Base-by-base conservation (phyloP, 2,329 filamentous ascomycete genomes). In the Aspergillus hortae region DNA sequence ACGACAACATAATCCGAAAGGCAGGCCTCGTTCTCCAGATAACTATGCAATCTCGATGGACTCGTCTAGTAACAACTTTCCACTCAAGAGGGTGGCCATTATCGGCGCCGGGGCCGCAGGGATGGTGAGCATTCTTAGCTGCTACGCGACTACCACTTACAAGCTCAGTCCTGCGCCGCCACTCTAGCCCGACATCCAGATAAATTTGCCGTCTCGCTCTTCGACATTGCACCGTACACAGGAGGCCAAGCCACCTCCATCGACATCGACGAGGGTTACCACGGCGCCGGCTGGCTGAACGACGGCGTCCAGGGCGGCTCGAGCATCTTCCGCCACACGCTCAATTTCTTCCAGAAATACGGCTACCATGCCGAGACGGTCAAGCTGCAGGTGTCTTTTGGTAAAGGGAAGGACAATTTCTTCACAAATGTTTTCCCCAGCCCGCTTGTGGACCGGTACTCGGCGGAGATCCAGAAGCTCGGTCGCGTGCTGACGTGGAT, bases 161-260 rank as follows among this genome's bases (percentile, higher is more conserved):
- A 5, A 40, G 9, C n/a, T 44, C 1, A 79, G 84, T 82, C 83
- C 49, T 88, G 85, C 65, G 85, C 86, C 10, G 78, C 85, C 27
- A 85, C 86, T 27, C 77, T 89, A 25, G 79, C 84, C 44, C 79
- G 86, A 44, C 84, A 88, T 56, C 81, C 81, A 0, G 79, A 86
- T 35, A 80, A 79, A 56, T 89, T 86, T 70, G 79, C 83, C 41
- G 77, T 89, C 11, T 88, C 84, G 0, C 61, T 89, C 12, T 73
- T 87, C 19, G 84, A 87, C 54, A 71, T 75, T 61, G 78, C 78
- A 10, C 70, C 79, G 44, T 80, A 84, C 42, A 82, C 83, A 50
- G 82, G 82, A 49, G 82, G 82, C 4, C 81, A 84, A 61, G 82
- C 82, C 1, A 83, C 80, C 56, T 82, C 81, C 1, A 80, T 84